A percentile compares a stretch with the other conserved stretches of the same genome.
Conservation (phyloP, 345 rosid species). For the Barbarea vulgaris region DNA sequence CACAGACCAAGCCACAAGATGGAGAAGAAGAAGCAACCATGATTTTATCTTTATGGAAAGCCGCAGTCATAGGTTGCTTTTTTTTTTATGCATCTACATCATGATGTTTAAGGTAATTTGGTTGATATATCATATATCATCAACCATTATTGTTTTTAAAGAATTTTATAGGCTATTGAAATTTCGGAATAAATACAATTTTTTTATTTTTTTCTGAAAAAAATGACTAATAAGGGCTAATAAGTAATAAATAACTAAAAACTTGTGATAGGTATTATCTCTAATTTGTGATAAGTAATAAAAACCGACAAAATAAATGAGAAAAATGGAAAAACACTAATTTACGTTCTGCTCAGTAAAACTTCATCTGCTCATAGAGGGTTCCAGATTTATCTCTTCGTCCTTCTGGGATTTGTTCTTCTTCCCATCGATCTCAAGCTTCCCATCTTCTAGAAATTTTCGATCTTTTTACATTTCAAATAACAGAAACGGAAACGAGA, state of each 20-base stretch:
- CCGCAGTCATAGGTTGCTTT: slow-evolving; percentile 37
- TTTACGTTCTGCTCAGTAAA: background rate
- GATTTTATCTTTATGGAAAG: slow-evolving; percentile 50
- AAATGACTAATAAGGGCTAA: no score
- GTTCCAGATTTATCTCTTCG: slow-evolving; percentile 28
- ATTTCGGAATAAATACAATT: background rate
- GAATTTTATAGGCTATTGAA: background rate
- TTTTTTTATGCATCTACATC: no score
- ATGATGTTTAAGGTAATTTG: background rate
- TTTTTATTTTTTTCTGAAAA: no score
- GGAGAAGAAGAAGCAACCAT: slow-evolving; percentile 7
- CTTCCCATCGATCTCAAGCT: slow-evolving; percentile 12
- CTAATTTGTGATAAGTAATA: no score
- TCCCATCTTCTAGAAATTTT: background rate
- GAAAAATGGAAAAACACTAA: background rate
- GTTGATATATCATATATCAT: no score
- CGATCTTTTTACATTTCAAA: background rate
- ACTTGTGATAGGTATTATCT: no score
- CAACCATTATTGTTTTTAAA: no score
- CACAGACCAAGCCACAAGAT: background rate
- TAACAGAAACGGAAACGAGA: background rate
- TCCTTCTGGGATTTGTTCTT: background rate
- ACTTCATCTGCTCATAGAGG: slow-evolving; percentile 32
- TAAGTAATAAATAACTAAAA: no score
- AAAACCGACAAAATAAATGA: background rate